Evolutionary conservation across 441 rosid genomes (phyloP).

Genomic region (Bocquillonia castaneifolia): DNA sequence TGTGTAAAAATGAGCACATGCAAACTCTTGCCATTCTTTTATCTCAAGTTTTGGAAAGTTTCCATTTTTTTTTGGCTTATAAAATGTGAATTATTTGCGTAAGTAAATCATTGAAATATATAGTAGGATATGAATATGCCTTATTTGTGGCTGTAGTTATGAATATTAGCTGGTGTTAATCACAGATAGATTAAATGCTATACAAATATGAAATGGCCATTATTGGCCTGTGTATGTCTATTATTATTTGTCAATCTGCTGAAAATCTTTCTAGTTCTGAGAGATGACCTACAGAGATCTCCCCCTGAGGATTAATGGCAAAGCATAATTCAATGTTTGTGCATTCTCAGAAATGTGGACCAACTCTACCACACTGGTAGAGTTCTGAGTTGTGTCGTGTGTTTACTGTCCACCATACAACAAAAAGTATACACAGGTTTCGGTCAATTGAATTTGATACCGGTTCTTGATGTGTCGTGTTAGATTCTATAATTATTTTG

Average conservation of each 20-base stretch:
- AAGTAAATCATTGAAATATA: not conserved
- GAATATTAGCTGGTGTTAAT: not conserved
- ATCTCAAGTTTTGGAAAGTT: not conserved
- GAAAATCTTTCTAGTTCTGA: too few relatives aligned
- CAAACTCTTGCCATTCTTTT: not conserved
- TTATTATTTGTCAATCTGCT: not conserved
- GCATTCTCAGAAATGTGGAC: too few relatives aligned
- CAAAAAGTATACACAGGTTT: too few relatives aligned
- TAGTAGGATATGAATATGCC: not conserved
- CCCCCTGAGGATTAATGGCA: too few relatives aligned
- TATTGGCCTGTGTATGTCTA: not conserved
- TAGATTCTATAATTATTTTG: too few relatives aligned
- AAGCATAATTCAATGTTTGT: too few relatives aligned
- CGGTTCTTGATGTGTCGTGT: too few relatives aligned
- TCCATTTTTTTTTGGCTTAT: not conserved
- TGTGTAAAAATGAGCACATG: constrained; percentile 7
- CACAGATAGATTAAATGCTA: not conserved
- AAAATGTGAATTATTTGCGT: not conserved
- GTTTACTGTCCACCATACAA: too few relatives aligned
- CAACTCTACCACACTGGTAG: too few relatives aligned
- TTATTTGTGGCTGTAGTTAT: not conserved
- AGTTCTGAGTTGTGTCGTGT: too few relatives aligned
- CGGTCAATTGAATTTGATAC: too few relatives aligned
- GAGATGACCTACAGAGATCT: too few relatives aligned
- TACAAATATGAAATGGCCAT: not conserved